Conservation (phyloP, 495 filamentous ascomycete genomes). For the Xylaria curta region DNA sequence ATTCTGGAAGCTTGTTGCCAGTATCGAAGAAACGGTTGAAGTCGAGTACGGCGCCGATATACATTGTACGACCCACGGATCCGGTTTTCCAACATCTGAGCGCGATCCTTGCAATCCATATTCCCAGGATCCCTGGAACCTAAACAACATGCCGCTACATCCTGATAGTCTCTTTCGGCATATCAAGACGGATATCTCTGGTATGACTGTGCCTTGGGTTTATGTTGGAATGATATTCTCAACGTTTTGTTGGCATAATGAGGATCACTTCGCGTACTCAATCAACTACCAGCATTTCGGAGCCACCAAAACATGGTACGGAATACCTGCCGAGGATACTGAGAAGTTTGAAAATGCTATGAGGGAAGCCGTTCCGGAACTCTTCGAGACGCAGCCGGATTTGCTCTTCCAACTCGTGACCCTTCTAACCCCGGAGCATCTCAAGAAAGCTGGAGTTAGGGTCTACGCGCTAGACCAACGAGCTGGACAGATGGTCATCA, state of each 20-base stretch:
- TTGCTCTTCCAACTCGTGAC: constrained; percentile 97
- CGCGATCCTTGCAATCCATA: constrained; percentile 86
- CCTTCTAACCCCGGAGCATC: constrained; percentile 87
- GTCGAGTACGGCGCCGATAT: constrained; percentile 99
- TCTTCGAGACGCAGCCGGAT: constrained; percentile 97
- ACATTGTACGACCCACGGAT: constrained; percentile 97
- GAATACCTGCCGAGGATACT: constrained; percentile 91
- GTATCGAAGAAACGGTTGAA: constrained; percentile 91
- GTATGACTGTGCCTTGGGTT: constrained; percentile 99
- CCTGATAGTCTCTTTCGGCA: constrained; percentile 93
- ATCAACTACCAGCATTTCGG: constrained; percentile 99
- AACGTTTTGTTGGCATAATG: constrained; percentile 99
- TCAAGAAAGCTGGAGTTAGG: constrained; percentile 92
- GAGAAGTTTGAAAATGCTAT: constrained; percentile 95
- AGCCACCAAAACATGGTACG: constrained; percentile 99
- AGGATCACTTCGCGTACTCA: constrained; percentile 98
- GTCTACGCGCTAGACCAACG: constrained; percentile 94
- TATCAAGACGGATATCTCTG: constrained; percentile 98
- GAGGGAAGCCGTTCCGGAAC: constrained; percentile 91
- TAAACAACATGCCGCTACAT: constrained; percentile 91
- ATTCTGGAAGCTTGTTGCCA: constrained; percentile 95
- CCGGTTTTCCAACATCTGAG: constrained; percentile 95
- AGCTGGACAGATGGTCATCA: constrained; percentile 95
- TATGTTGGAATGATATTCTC: constrained; percentile 99
- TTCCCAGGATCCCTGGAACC: constrained; percentile 91